Base-by-base conservation (phyloP, 179 eudicot genomes). In the Beta lomatogona region DNA sequence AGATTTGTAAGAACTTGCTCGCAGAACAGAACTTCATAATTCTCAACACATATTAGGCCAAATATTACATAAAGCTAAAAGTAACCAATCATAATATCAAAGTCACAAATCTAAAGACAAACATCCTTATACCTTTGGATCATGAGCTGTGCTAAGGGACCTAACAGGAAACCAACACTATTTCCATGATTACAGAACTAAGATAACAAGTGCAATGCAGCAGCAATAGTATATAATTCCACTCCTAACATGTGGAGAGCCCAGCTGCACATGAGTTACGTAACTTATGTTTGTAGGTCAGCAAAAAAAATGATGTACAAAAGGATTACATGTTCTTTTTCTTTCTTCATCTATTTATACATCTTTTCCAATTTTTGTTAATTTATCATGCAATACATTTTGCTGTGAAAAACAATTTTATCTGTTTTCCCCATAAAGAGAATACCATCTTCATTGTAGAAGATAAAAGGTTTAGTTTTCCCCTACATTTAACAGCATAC, bases 181-280 rank as follows among this genome's bases (percentile, higher is more conserved):
- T 54, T 70, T 48, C 57, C 19, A 36, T 45, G 22, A 70, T 71
- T 15, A 50, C 46, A 44, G 25, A 36, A 50, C 2, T 5, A 66
- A 54, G 46, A 19, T 31, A 41, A 69, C n/a, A 21, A 25, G 22
- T 55, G 41, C 50, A 28, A 15, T 31, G 14, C 66, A 78, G 65
- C 59, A 67, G 81, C 74, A 28, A 31, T 19, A 68, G 74, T 54
- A 45, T 78, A 9, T 36, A 41, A 41, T 48, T 54, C 66, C 14
- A 54, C 66, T 60, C 54, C 45, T 31, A 78, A 28, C 54, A 19
- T 18, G 21, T n/a, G 53, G 31, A 12, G 12, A 48, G 31, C 19
- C 54, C 46, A 71, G 12, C 22, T 21, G 28, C 13, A 9, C 41
- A 36, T 36, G 41, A 36, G 41, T 36, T 36, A 36, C 6, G 12